Percentiles rank a stretch among this genome's conserved stretches.
These are phyloP conservation scores for Talaromyces sp. DNA, from an alignment of 2,329 filamentous ascomycete species.

Conservation along the genomic window DNA sequence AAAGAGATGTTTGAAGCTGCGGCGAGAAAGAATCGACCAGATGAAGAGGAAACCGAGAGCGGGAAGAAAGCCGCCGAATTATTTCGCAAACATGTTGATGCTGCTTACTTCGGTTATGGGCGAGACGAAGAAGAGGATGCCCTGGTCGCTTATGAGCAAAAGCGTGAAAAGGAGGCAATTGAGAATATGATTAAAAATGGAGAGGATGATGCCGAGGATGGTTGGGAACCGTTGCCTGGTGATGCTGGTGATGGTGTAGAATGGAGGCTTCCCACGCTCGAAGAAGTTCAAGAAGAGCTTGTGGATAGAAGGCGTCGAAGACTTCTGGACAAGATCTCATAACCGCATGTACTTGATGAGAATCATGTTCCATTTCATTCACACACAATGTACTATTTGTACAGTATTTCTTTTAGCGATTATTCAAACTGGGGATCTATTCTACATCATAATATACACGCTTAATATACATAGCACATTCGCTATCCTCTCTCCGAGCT, in stretches of 20 bases:
- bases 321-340: constrained; percentile 74
- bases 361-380: not conserved
- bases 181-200: constrained; percentile 62
- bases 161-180: constrained; percentile 77
- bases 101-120: constrained; percentile 93
- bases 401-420: not conserved
- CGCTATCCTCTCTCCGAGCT: constrained; percentile 16
- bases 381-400: not conserved
- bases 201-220: constrained; percentile 58
- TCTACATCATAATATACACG: constrained; percentile 3
- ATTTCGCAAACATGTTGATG: constrained; percentile 70
- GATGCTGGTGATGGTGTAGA: constrained; percentile 76
- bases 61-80: constrained; percentile 39
- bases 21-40: constrained; percentile 57
- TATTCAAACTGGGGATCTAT: not conserved
- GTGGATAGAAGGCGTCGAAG: constrained; percentile 79
- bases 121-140: constrained; percentile 85
- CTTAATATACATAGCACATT: not conserved
- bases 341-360: constrained; percentile 18
- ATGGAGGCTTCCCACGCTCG: constrained; percentile 80
- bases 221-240: constrained; percentile 83
- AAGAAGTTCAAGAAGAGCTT: constrained; percentile 92
- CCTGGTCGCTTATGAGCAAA: constrained; percentile 73
- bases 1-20: constrained; percentile 93
- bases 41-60: constrained; percentile 66